A percentile compares a stretch with the other conserved stretches of the same genome.
These are phyloP conservation scores for Tephrocybe rancida DNA, from an alignment of 768 basidiomycete species.

Conservation along the genomic window DNA sequence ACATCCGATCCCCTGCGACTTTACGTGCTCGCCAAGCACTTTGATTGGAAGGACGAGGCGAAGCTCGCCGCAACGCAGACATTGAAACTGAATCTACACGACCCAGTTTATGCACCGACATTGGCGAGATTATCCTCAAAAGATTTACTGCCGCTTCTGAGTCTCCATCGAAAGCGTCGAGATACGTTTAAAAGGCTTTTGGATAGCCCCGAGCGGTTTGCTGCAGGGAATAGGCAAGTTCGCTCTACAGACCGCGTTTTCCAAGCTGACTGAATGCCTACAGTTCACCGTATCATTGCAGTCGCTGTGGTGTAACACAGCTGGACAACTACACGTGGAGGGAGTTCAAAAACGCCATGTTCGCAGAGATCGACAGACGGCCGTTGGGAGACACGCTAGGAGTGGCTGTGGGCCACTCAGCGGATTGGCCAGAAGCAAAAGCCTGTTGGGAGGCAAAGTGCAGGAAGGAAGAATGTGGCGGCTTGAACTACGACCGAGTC, in stretches of 20 bases:
- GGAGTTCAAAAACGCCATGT: slow-evolving; percentile 57
- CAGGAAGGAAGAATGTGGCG: slow-evolving; percentile 48
- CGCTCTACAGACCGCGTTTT: background rate
- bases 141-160: slow-evolving; percentile 54
- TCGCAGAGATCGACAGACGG: slow-evolving; percentile 59
- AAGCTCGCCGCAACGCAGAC: slow-evolving; percentile 59
- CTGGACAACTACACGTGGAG: slow-evolving; percentile 67
- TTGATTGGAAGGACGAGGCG: slow-evolving; percentile 62
- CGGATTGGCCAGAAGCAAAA: slow-evolving; percentile 59
- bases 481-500: slow-evolving; percentile 59
- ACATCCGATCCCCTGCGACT: slow-evolving; percentile 47
- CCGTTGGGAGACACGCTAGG: slow-evolving; percentile 61
- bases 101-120: slow-evolving; percentile 39
- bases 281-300: slow-evolving; percentile 46
- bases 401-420: slow-evolving; percentile 40
- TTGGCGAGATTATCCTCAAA: slow-evolving; percentile 52
- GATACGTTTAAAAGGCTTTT: slow-evolving; percentile 52
- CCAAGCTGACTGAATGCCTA: background rate
- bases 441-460: slow-evolving; percentile 68
- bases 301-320: slow-evolving; percentile 50
- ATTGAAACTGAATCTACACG: slow-evolving; percentile 52
- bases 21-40: slow-evolving; percentile 60
- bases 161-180: slow-evolving; percentile 58
- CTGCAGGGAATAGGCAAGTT: slow-evolving; percentile 44
- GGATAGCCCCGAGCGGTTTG: slow-evolving; percentile 63